Evolutionary conservation across 2,329 filamentous ascomycete genomes (phyloP), one percentile per base, ranked within the genome.

Genomic region (Stenocarpella maydis): DNA sequence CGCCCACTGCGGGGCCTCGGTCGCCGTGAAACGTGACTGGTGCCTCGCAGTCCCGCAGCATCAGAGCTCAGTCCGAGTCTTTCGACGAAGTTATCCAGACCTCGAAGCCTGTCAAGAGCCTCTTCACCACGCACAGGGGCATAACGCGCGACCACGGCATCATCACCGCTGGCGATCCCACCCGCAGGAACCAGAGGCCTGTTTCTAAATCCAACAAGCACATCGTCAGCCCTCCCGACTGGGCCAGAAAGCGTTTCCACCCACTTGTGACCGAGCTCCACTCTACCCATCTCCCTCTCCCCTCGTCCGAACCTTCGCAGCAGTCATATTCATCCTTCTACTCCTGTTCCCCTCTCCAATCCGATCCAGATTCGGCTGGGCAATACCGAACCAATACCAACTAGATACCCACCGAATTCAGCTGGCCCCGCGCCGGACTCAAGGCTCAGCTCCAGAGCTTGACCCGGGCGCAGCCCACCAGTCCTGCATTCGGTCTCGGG

Each of bases 21-120:
- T 85, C 83, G 78, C 82, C 82, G 79, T 75, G 77, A 77, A 78
- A 80, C 82, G 82, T 83, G 65, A 54, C 58, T 28, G 65, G 77
- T 86, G 88, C 88, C 88, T 87, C 88, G 90, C 88, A 94, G 92
- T 93, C 91, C 91, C 90, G 89, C 91, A 94, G 92, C 91, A 91
- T 80, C 91, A 90, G 85, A 89, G 91, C 94, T 86, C 87, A 84
- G 84, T 86, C 86, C 85, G 87, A 88, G 78, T 80, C 86, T 83
- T 67, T 90, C 87, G 89, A 92, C 89, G 86, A 87, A 91, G 90
- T 89, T 90, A 87, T 79, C 79, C 81, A 87, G 87, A 82, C 83
- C 84, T 82, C 82, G 80, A 80, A 82, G 81, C 85, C 79, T 76
- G 52, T 79, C 79, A 81, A 87, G 86, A 82, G 83, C 84, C 82